Percentiles rank a stretch among this genome's conserved stretches.
These are phyloP conservation scores for Trametes hirsuta DNA, from an alignment of 1,284 basidiomycete genomes.

Conservation along the genomic window DNA sequence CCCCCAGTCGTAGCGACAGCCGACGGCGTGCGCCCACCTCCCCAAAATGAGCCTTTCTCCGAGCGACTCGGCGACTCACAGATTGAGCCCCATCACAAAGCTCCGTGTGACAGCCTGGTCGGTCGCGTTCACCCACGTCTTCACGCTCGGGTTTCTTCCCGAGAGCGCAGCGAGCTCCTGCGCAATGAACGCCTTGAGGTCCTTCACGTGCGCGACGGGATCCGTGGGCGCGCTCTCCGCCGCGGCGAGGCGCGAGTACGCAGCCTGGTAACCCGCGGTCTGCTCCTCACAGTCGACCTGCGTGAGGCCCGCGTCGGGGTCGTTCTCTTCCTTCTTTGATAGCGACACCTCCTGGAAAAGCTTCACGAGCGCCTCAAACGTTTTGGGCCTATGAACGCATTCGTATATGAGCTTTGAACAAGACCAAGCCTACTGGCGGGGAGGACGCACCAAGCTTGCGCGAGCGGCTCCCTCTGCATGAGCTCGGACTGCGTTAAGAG, in stretches of 20 bases:
- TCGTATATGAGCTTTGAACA: no score
- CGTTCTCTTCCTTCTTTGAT: slow-evolving; percentile 49
- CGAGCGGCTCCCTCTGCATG: slow-evolving; percentile 69
- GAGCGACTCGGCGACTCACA: no score
- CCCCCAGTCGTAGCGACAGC: no score
- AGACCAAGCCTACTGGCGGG: no score
- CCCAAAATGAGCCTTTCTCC: no score
- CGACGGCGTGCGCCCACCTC: no score
- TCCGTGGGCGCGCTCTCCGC: slow-evolving; percentile 61
- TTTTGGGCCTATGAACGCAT: slow-evolving; percentile 71
- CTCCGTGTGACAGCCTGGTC: slow-evolving; percentile 40
- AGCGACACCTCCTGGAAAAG: slow-evolving; percentile 77
- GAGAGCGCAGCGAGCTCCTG: slow-evolving; percentile 43
- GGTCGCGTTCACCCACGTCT: slow-evolving; percentile 41
- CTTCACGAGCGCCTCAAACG: slow-evolving; percentile 76
- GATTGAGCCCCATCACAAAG: slow-evolving; percentile 46
- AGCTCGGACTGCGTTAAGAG: slow-evolving; percentile 75
- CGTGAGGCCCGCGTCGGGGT: slow-evolving; percentile 68
- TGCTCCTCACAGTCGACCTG: slow-evolving; percentile 90
- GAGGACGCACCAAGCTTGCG: slow-evolving; percentile 76
- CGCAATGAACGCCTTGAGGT: slow-evolving; percentile 57
- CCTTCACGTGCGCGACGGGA: slow-evolving; percentile 61
- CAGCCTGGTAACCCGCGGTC: slow-evolving; percentile 89
- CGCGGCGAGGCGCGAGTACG: slow-evolving; percentile 90
- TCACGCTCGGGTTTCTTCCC: slow-evolving; percentile 37